Base-by-base conservation (phyloP, 179 eudicot species). In the Beta macrorhiza region DNA sequence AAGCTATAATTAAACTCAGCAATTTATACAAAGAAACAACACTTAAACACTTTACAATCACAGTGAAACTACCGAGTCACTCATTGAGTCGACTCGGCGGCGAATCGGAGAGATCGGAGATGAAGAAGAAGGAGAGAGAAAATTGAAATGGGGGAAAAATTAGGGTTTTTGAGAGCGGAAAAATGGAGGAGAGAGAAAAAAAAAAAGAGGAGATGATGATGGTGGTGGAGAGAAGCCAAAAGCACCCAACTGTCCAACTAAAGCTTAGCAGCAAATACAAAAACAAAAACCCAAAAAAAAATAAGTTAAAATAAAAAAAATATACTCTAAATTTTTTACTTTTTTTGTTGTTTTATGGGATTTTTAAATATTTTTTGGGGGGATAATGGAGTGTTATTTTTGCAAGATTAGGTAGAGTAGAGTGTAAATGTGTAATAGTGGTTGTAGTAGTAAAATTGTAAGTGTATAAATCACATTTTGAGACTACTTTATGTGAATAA, bases 371-470 rank as follows among this genome's bases (percentile, higher is more conserved):
- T 22, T 55, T n/a, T 42, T 19, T 51, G n/a, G n/a, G 1, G 42
- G 42, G 29, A 47, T 49, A 59, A 76, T 62, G 67, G 79, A 76
- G 78, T 79, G 78, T 79, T 75, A 62, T 81, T 47, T 69, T 65
- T 72, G 67, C 72, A 73, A 79, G 88, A 81, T 83, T 86, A 83
- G 88, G 88, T 86, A 75, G 61, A 83, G 82, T 73, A 75, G 61
- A 83, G 82, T 73, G 80, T 25, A 47, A 63, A 61, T 77, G 82
- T 84, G 68, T 25, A 47, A 63, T 69, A 81, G 82, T 84, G 68
- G 79, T 67, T 73, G 81, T 14, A 59, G 77, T 80, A 84, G 86
- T 52, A 53, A 81, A 47, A 59, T 61, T 83, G 82, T 32, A 74
- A 82, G 75, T 29, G 76, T 76, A 69, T 47, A 57, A 19, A 77